Conservation (phyloP, 2,329 filamentous ascomycete species). For the Xylariaceae sp. region DNA sequence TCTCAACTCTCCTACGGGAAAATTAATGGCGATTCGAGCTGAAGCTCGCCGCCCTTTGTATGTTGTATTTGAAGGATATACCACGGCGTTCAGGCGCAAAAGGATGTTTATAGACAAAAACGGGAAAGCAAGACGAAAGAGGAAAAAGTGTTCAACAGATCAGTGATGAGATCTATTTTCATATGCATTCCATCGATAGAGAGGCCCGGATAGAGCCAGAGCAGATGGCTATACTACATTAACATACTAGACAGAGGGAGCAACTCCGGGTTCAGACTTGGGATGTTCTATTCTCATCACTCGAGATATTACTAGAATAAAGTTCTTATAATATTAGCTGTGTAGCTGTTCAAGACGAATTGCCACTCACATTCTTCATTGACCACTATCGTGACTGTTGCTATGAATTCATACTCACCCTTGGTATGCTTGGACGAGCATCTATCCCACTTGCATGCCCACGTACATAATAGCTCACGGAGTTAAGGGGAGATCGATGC, state of each 20-base stretch:
- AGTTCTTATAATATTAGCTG: neutral
- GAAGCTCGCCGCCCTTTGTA: neutral
- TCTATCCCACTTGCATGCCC: too few relatives aligned
- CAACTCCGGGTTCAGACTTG: conserved; percentile 7
- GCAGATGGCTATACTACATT: neutral
- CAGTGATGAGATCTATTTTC: conserved; percentile 4
- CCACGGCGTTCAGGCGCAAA: conserved; percentile 4
- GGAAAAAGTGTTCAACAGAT: neutral
- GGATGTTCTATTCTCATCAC: conserved; percentile 11
- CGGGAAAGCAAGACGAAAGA: neutral
- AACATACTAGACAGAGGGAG: conserved; percentile 2
- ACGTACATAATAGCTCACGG: too few relatives aligned
- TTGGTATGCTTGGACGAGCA: too few relatives aligned
- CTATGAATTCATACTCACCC: too few relatives aligned
- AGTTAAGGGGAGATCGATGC: too few relatives aligned
- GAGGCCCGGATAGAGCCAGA: conserved; percentile 4
- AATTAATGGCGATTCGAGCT: neutral
- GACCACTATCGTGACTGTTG: too few relatives aligned
- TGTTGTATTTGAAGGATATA: neutral
- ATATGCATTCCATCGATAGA: conserved; percentile 15
- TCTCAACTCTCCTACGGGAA: neutral
- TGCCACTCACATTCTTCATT: neutral
- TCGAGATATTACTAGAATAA: conserved; percentile 6
- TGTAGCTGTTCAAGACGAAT: neutral
- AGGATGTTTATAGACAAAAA: neutral